phyloP scores from a whole-genome alignment of 2,329 filamentous ascomycete species.

The Curvularia hawaiiensis region DNA sequence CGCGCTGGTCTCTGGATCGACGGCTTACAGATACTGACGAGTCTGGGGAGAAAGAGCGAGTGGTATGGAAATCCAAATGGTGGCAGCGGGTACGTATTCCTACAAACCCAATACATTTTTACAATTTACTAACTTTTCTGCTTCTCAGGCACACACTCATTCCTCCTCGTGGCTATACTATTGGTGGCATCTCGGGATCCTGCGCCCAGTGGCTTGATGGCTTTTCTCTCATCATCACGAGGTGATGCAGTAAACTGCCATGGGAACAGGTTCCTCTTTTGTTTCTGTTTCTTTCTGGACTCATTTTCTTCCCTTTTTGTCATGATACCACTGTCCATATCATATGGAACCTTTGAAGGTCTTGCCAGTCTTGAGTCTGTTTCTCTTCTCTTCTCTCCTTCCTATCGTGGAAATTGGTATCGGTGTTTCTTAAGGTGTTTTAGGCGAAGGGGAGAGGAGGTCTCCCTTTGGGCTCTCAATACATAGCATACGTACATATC shows the following conservation, averaged over 20 bases:
- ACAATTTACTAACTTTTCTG: slow-evolving; percentile 27
- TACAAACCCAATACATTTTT: not conserved
- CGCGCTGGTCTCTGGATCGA: slow-evolving; percentile 84
- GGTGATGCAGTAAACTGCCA: slow-evolving; percentile 51
- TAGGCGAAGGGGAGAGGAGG: not conserved
- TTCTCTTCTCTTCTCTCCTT: not conserved
- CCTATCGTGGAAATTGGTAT: not conserved
- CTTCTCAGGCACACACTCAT: slow-evolving; percentile 77
- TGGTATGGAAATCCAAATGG: slow-evolving; percentile 82
- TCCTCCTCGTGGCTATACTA: slow-evolving; percentile 84
- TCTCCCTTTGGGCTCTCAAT: not conserved
- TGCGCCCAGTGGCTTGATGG: slow-evolving; percentile 83
- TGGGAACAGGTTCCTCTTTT: not conserved
- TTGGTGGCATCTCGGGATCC: slow-evolving; percentile 86
- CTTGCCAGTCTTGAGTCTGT: not conserved
- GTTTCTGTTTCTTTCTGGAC: not conserved
- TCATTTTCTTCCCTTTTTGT: slow-evolving; percentile 1
- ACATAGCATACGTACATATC: not conserved
- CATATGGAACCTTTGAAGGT: slow-evolving; percentile 5
- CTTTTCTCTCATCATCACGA: slow-evolving; percentile 79
- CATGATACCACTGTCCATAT: slow-evolving; percentile 16
- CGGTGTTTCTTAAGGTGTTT: not conserved
- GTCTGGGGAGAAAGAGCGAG: slow-evolving; percentile 80
- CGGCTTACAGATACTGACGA: slow-evolving; percentile 88
- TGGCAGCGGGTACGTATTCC: slow-evolving; percentile 74